phyloP scores from a whole-genome alignment of 768 basidiomycete species.

The Panellus pusillus region DNA sequence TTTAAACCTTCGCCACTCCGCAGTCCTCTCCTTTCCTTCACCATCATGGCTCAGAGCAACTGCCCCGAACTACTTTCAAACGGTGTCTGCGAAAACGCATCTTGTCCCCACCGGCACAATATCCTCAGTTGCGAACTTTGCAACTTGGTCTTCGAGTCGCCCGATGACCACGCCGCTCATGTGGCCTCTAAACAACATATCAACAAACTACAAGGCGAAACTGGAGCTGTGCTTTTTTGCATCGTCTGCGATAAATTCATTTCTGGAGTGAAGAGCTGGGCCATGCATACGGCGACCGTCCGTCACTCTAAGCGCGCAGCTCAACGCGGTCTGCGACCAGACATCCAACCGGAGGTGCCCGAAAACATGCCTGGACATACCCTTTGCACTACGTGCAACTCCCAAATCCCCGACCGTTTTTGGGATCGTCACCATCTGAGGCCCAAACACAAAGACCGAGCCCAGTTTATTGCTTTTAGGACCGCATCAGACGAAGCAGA shows the following conservation, averaged over 20 bases:
- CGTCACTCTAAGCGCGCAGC: constrained; percentile 21
- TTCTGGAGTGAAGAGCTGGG: constrained; percentile 24
- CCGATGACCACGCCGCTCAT: constrained; percentile 29
- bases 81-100: constrained; percentile 34
- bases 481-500: constrained; percentile 51
- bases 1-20: background rate
- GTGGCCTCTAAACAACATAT: constrained; percentile 30
- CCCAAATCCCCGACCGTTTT: constrained; percentile 21
- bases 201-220: constrained; percentile 25
- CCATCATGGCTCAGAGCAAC: constrained; percentile 10
- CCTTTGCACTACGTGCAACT: constrained; percentile 32
- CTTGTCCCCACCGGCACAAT: constrained; percentile 37
- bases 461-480: constrained; percentile 39
- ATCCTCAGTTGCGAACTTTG: constrained; percentile 41
- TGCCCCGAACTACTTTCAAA: constrained; percentile 37
- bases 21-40: background rate
- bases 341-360: constrained; percentile 32
- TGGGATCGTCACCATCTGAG: constrained; percentile 37
- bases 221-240: constrained; percentile 27
- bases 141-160: constrained; percentile 30
- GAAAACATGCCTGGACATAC: constrained; percentile 22
- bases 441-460: constrained; percentile 35
- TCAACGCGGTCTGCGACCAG: constrained; percentile 22
- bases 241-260: constrained; percentile 32
- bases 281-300: constrained; percentile 22